phyloP scores from a whole-genome alignment of 176 grass and related monocot genomes.

The Dactylis glomerata region DNA sequence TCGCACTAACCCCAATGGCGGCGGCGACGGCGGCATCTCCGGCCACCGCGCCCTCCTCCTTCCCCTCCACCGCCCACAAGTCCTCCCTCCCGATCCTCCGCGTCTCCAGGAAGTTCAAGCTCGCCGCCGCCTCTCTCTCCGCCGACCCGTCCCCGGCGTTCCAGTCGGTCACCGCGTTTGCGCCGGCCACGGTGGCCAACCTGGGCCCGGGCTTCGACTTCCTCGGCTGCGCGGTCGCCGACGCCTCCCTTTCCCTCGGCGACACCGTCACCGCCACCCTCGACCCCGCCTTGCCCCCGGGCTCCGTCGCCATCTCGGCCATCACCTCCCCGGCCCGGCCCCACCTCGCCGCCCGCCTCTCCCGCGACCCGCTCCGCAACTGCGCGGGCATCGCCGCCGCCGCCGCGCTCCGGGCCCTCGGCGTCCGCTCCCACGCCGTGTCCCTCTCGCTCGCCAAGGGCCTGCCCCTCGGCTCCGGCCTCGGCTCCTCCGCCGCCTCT shows the following conservation, averaged over 20 bases:
- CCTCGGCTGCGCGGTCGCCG: neutral
- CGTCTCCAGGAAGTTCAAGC: neutral
- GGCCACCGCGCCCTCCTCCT: neutral
- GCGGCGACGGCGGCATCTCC: neutral
- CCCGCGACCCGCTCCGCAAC: constrained; percentile 5
- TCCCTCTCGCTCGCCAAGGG: neutral
- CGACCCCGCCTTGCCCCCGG: neutral
- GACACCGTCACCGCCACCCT: constrained; percentile 5
- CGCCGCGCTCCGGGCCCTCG: neutral
- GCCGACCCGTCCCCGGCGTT: neutral
- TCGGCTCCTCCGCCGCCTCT: neutral
- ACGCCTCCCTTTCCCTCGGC: neutral
- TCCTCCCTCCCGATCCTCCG: neutral
- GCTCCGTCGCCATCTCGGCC: neutral
- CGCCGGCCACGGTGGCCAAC: constrained; percentile 1
- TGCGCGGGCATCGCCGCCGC: neutral
- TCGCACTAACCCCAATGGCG: too few relatives aligned
- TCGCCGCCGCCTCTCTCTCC: neutral
- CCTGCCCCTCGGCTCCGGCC: neutral
- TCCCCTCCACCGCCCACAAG: neutral
- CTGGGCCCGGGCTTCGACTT: neutral
- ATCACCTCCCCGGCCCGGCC: neutral
- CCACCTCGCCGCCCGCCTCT: neutral
- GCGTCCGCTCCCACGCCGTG: neutral
- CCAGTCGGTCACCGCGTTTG: neutral